phyloP scores from a whole-genome alignment of 768 basidiomycete genomes.

The Agaricus blazei region DNA sequence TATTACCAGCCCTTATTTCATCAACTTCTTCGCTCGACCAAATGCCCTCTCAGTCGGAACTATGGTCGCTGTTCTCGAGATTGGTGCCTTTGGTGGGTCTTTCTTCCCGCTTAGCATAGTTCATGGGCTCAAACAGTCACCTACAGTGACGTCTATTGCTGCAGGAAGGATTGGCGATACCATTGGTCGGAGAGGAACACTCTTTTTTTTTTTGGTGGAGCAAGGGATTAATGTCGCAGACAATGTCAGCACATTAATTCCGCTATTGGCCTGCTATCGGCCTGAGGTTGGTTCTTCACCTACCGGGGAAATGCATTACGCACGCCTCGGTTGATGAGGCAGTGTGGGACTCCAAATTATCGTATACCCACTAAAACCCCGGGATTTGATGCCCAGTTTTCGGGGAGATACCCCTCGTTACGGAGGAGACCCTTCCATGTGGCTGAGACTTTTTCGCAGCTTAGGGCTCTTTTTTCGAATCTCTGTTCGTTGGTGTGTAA shows the following conservation, averaged over 20 bases:
- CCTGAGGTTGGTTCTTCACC: not conserved
- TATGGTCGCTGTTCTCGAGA: too few relatives aligned
- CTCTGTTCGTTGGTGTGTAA: not conserved
- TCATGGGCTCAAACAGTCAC: too few relatives aligned
- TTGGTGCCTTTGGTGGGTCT: too few relatives aligned
- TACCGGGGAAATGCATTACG: not conserved
- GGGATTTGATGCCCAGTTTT: not conserved
- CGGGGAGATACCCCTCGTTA: not conserved
- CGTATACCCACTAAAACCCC: conserved; percentile 6
- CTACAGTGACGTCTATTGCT: too few relatives aligned
- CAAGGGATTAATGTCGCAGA: not conserved
- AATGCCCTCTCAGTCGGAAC: too few relatives aligned
- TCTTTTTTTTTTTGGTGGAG: not conserved
- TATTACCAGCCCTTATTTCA: too few relatives aligned
- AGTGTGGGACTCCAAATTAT: not conserved
- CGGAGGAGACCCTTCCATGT: not conserved
- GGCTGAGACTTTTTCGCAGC: not conserved
- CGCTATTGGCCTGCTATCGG: too few relatives aligned
- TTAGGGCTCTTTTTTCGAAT: not conserved
- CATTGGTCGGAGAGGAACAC: too few relatives aligned
- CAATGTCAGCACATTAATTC: too few relatives aligned
- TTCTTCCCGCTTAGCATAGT: too few relatives aligned
- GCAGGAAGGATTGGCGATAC: too few relatives aligned
- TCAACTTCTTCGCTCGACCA: too few relatives aligned
- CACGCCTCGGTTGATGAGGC: not conserved